Evolutionary conservation across 176 grass and related monocot genomes (phyloP).

Genomic region (Oryza punctata): DNA sequence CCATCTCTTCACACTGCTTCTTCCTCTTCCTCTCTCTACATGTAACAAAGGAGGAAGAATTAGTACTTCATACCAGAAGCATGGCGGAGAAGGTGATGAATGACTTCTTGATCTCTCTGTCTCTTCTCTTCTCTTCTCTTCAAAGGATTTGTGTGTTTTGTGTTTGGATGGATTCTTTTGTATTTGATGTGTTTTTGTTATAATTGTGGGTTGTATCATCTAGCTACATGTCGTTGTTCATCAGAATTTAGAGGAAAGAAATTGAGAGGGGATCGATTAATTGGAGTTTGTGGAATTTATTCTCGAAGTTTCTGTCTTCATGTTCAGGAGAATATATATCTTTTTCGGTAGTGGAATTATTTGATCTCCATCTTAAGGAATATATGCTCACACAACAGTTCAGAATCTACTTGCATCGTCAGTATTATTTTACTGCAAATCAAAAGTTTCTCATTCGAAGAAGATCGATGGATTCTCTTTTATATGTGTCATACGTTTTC

Average conservation of each 20-base stretch:
- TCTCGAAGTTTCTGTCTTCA: neutral
- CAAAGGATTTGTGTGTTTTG: neutral
- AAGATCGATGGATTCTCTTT: too few relatives aligned
- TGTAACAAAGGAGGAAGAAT: conserved; percentile 20
- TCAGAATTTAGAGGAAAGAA: neutral
- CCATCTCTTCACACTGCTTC: neutral
- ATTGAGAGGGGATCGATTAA: too few relatives aligned
- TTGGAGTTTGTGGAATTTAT: neutral
- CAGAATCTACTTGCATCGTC: neutral
- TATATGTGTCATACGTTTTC: too few relatives aligned
- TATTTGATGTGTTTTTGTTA: neutral
- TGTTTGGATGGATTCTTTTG: neutral
- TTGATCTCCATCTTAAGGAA: neutral
- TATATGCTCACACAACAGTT: neutral
- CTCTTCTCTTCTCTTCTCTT: neutral
- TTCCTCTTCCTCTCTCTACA: neutral
- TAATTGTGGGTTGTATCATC: neutral
- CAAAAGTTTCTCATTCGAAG: too few relatives aligned
- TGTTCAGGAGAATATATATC: neutral
- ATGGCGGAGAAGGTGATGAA: conserved; percentile 42
- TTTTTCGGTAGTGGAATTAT: too few relatives aligned
- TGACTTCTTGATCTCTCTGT: neutral
- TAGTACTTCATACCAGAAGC: neutral
- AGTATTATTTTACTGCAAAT: neutral
- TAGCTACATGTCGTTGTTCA: neutral